These are phyloP conservation scores for Globisporangium mamillatum DNA, from an alignment of 352 stramenopile species.

Conservation along the genomic window DNA sequence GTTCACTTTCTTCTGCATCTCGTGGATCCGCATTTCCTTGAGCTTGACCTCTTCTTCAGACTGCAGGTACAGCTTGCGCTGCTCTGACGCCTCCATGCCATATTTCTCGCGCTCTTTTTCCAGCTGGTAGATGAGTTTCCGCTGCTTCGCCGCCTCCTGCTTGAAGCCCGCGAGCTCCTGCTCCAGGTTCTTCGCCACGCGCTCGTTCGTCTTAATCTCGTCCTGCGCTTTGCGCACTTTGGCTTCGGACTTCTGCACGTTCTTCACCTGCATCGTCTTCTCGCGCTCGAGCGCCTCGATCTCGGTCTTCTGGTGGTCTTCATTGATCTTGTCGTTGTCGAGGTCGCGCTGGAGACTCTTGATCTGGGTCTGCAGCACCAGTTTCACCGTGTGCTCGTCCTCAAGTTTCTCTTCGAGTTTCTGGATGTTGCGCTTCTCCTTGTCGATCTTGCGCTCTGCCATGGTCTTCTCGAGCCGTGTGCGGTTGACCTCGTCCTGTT, in stretches of 20 bases:
- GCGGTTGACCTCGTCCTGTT: conserved; percentile 80
- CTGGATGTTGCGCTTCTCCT: conserved; percentile 81
- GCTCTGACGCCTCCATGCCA: conserved; percentile 82
- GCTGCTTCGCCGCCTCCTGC: conserved; percentile 82
- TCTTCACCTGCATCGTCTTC: conserved; percentile 82
- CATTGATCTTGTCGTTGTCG: conserved; percentile 74
- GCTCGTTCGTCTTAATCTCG: conserved; percentile 91
- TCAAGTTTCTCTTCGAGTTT: conserved; percentile 92
- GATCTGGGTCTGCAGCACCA: conserved; percentile 80
- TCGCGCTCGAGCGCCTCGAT: conserved; percentile 87
- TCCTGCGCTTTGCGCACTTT: conserved; percentile 86
- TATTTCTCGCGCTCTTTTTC: conserved; percentile 94
- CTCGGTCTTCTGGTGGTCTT: conserved; percentile 69
- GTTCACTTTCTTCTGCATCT: conserved; percentile 86
- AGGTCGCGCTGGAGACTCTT: conserved; percentile 82
- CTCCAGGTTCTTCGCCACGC: conserved; percentile 85
- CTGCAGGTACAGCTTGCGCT: conserved; percentile 82
- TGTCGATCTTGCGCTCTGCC: conserved; percentile 88
- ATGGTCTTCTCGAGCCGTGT: conserved; percentile 88
- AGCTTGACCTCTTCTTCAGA: conserved; percentile 79
- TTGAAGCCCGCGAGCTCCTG: conserved; percentile 84
- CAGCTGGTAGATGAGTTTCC: conserved; percentile 89
- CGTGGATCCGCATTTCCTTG: conserved; percentile 78
- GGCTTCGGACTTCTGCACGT: conserved; percentile 78
- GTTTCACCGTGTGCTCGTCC: conserved; percentile 82